A percentile compares a stretch with the other conserved stretches of the same genome.
Evolutionary conservation across 176 grass and related monocot species (phyloP).

Genomic region (Pontederia crassipes): DNA sequence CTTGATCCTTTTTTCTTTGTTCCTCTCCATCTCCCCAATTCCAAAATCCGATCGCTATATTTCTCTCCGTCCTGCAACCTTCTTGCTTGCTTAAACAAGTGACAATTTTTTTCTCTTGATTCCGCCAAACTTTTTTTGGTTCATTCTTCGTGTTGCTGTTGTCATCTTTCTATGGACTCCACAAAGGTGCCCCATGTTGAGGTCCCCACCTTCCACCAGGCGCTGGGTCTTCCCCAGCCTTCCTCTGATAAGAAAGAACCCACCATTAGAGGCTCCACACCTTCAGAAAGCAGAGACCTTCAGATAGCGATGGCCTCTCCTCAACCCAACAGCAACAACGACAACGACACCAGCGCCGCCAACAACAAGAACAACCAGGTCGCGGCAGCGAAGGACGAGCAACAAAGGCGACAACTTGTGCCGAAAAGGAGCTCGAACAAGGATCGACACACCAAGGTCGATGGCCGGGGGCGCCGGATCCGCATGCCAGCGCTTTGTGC

Average conservation of each 20-base stretch:
- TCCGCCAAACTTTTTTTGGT: neutral
- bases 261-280: neutral
- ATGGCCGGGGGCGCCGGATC: conserved; percentile 46
- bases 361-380: conserved; percentile 6
- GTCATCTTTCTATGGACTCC: conserved; percentile 1
- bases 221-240: neutral
- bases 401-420: conserved; percentile 37
- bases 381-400: conserved; percentile 22
- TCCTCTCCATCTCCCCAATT: neutral
- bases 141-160: neutral
- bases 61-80: neutral
- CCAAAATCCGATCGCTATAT: neutral
- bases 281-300: neutral
- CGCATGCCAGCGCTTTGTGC: conserved; percentile 84
- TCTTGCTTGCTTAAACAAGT: too few species aligned
- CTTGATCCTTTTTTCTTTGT: neutral
- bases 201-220: conserved; percentile 7
- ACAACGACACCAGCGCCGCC: conserved; percentile 1
- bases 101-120: too few species aligned
- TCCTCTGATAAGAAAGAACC: neutral
- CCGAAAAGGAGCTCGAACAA: conserved; percentile 81
- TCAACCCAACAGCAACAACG: neutral
- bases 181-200: conserved; percentile 5
- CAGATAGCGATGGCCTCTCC: neutral
- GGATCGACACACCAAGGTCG: conserved; percentile 88